A percentile compares a stretch with the other conserved stretches of the same genome.
phyloP scores from a whole-genome alignment of 257 asterid genomes.

The Fraxinus quadrangulata region DNA sequence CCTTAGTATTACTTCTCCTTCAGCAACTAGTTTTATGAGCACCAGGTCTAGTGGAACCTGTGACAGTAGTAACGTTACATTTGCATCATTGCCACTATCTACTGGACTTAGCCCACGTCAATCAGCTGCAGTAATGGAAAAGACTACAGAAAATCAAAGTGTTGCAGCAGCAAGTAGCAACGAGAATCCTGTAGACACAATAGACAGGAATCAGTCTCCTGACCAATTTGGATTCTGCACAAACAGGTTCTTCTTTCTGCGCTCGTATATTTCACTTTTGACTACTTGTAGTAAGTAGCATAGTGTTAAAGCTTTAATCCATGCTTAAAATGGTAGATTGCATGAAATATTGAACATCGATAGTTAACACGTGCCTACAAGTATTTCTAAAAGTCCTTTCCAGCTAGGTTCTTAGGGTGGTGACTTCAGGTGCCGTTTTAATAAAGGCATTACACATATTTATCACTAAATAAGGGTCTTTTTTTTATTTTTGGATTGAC shows the following conservation, averaged over 20 bases:
- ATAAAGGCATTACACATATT: constrained; percentile 3
- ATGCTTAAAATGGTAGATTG: neutral
- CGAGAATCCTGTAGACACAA: constrained; percentile 39
- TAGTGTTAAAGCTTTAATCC: neutral
- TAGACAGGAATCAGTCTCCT: constrained; percentile 39
- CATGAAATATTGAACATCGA: neutral
- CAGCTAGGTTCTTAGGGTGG: neutral
- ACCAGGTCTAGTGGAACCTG: constrained; percentile 76
- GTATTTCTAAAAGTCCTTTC: neutral
- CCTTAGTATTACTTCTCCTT: constrained; percentile 53
- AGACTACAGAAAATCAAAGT: constrained; percentile 49
- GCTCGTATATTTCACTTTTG: constrained; percentile 14
- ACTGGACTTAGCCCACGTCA: constrained; percentile 56
- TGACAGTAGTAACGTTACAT: constrained; percentile 58
- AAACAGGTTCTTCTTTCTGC: constrained; percentile 53
- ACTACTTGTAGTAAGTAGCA: constrained; percentile 24
- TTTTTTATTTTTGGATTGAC: constrained; percentile 5
- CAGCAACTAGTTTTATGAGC: constrained; percentile 78
- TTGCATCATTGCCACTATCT: constrained; percentile 63
- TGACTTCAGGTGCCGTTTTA: constrained; percentile 12
- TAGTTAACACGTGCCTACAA: constrained; percentile 2
- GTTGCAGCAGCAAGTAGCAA: constrained; percentile 37
- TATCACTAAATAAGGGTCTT: too few species aligned
- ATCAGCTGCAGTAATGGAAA: constrained; percentile 56
- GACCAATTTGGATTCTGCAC: constrained; percentile 45